Base-by-base conservation (phyloP, 1,284 basidiomycete species). In the Mrakiaceae sp. region DNA sequence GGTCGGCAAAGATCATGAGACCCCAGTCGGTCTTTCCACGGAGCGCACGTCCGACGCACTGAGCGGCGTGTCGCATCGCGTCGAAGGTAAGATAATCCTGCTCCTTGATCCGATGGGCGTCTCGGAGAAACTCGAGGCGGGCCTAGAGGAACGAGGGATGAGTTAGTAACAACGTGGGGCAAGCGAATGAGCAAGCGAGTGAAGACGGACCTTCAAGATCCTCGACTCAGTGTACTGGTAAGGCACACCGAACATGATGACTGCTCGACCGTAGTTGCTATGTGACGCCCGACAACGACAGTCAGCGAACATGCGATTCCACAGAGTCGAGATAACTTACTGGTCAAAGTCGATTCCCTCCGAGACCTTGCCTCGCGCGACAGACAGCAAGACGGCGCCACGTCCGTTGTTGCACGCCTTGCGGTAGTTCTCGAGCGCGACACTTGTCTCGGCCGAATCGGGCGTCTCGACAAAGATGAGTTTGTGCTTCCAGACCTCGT, bases 261-360 rank as follows among this genome's bases (percentile, higher is more conserved):
- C 96, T 69, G 96, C 96, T 63, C 96, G 84, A 6, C 96, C 96
- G 74, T 99, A 99, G 74, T 97, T 95, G 76, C 75, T 76, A 48
- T 11, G 10, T 10, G 47, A 40, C 2, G 16, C 39, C 53, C 9
- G 27, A 27, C 27, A 27, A 27, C 27, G 27, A 27, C 27, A 27
- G 27, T 27, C 27, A 27, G 27, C 27, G 27, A 27, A 27, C 27
- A 27, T 27, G 27, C 27, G 27, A 27, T 27, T 27, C 27, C 27
- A 27, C 27, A 40, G 14, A 11, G 44, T 14, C 58, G 46, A 59
- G 39, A 2, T 16, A 3, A 70, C 74, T 48, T 61, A 77, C 76
- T 99, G 96, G 75, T 99, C 96, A 73, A 99, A 99, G 84, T 99
- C 96, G 73, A 99, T 99, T 5, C 96, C 96, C 78, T 99, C 96